phyloP scores from a whole-genome alignment of 2,329 filamentous ascomycete genomes.

The Knoxdaviesia proteae region DNA sequence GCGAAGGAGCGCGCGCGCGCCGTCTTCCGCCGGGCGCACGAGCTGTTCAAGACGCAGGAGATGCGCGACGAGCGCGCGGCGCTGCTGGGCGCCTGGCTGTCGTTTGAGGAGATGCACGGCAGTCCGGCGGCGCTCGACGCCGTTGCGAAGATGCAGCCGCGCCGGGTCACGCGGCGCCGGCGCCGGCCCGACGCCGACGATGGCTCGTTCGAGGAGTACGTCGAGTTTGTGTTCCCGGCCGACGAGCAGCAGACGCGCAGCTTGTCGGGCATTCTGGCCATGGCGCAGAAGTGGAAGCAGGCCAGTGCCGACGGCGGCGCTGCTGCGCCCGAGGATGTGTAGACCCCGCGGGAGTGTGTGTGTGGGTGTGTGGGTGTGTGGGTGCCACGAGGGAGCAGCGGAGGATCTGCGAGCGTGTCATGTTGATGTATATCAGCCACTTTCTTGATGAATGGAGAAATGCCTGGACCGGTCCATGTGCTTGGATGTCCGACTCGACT shows the following conservation, averaged over 20 bases:
- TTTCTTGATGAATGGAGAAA: too few species aligned
- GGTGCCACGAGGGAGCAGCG: too few species aligned
- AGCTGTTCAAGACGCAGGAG: conserved; percentile 70
- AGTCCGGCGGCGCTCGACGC: conserved; percentile 52
- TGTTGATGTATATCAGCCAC: too few species aligned
- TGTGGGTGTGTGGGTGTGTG: too few species aligned
- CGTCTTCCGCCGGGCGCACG: conserved; percentile 71
- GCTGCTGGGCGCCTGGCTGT: conserved; percentile 77
- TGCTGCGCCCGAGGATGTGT: too few species aligned
- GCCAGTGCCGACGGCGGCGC: conserved; percentile 15
- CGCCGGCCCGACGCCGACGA: conserved; percentile 49
- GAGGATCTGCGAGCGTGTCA: too few species aligned
- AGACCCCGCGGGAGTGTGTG: too few species aligned
- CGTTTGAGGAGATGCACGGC: conserved; percentile 78
- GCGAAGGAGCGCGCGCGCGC: conserved; percentile 66
- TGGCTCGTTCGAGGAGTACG: conserved; percentile 86
- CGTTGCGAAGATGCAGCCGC: conserved; percentile 84
- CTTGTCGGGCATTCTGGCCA: conserved; percentile 63
- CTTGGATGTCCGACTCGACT: too few species aligned
- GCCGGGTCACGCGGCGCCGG: conserved; percentile 78
- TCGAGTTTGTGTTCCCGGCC: conserved; percentile 91
- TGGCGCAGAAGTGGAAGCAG: conserved; percentile 78
- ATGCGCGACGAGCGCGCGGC: conserved; percentile 88
- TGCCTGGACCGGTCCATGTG: too few species aligned
- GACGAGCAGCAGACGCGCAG: conserved; percentile 77